phyloP scores from a whole-genome alignment of 257 asterid genomes.

The Nicotiana paniculata region DNA sequence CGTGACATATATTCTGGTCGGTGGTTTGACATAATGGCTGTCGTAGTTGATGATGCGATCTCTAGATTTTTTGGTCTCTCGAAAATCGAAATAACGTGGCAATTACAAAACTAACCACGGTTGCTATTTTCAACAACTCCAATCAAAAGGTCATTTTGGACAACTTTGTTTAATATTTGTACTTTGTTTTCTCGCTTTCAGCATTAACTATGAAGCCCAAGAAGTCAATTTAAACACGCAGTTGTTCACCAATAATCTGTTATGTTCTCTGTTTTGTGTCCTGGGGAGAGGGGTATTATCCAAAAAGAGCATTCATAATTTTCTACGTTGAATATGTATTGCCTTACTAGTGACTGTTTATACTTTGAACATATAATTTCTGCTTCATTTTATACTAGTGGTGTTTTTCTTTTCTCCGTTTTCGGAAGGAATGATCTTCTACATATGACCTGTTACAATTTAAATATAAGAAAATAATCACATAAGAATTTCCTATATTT shows the following conservation, averaged over 20 bases:
- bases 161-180: background rate
- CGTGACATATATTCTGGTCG: conserved; percentile 1
- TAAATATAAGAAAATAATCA: background rate
- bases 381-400: too few species aligned
- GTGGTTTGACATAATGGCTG: background rate
- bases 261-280: background rate
- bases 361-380: background rate
- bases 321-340: too few species aligned
- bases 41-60: background rate
- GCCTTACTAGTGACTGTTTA: background rate
- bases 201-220: background rate
- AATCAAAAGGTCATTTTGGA: background rate
- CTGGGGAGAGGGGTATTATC: background rate
- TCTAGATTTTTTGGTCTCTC: background rate
- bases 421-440: background rate
- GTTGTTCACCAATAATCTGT: background rate
- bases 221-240: background rate
- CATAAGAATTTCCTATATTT: background rate
- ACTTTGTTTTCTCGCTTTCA: background rate
- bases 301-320: background rate
- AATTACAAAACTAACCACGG: background rate
- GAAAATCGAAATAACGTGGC: background rate
- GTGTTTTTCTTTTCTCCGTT: too few species aligned
- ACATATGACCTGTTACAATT: too few species aligned
- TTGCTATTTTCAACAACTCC: background rate